Percentiles rank a stretch among this genome's conserved stretches.
Conservation (phyloP, 2,329 filamentous ascomycete species). For the Knoxdaviesia proteae region DNA sequence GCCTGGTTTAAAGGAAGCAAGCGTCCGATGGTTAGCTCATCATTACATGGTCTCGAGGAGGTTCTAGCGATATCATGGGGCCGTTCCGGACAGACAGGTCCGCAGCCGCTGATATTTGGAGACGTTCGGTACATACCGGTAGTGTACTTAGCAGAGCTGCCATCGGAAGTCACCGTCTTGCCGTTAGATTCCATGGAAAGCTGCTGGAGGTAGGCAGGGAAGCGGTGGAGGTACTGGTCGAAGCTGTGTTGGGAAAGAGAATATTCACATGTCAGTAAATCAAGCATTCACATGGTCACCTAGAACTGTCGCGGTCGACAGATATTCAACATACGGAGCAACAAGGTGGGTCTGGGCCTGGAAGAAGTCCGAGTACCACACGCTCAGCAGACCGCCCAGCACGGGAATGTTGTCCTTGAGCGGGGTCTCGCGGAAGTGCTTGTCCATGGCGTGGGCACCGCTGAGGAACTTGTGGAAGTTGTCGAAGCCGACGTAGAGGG, state of each 20-base stretch:
- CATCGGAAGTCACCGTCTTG: conserved; percentile 84
- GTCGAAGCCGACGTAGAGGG: conserved; percentile 86
- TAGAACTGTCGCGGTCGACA: background rate
- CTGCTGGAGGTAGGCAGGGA: conserved; percentile 96
- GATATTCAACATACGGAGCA: conserved; percentile 47
- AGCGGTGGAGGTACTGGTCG: conserved; percentile 97
- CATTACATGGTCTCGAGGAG: no score
- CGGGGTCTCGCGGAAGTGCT: conserved; percentile 84
- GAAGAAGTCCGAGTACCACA: conserved; percentile 99
- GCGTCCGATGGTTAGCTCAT: no score
- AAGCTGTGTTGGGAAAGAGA: conserved; percentile 37
- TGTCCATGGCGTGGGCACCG: conserved; percentile 93
- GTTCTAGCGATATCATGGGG: no score
- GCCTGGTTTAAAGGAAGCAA: conserved; percentile 22
- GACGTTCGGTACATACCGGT: conserved; percentile 32
- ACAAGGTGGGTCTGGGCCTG: conserved; percentile 95
- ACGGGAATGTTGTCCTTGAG: conserved; percentile 89
- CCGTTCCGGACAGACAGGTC: no score
- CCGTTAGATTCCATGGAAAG: conserved; percentile 99
- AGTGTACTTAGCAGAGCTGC: conserved; percentile 85
- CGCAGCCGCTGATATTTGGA: no score
- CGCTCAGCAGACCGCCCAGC: conserved; percentile 77
- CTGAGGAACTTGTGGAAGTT: conserved; percentile 95
- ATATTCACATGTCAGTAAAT: conserved; percentile 3
- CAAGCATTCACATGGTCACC: background rate